Evolutionary conservation across 2,329 filamentous ascomycete species (phyloP).

Genomic region (Cladobotryum protrusum): DNA sequence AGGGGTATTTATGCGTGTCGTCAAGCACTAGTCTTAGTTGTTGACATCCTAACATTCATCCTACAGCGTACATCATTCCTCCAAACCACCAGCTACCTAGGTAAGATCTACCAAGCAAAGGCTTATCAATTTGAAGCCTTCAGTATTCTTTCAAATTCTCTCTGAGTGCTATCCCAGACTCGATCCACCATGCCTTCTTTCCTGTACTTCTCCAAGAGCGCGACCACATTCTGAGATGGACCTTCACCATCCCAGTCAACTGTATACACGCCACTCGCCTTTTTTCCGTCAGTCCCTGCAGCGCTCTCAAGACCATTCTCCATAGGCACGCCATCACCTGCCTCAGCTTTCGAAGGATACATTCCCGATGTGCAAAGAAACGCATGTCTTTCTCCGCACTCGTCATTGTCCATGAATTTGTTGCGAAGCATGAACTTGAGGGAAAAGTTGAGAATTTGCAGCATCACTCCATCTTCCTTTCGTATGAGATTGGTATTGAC

Average conservation of each 20-base stretch:
- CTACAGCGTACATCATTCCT: too few species aligned
- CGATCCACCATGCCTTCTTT: conserved; percentile 16
- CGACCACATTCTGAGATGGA: conserved; percentile 11
- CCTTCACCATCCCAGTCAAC: conserved; percentile 19
- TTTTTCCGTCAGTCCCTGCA: conserved; percentile 15
- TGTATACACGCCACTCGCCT: conserved; percentile 20
- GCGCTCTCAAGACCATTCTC: conserved; percentile 3
- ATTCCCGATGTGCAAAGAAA: conserved; percentile 18
- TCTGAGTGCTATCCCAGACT: conserved; percentile 19
- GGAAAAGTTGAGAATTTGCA: conserved; percentile 15
- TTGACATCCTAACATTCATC: too few species aligned
- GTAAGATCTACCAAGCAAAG: too few species aligned
- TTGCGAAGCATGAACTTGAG: conserved; percentile 9
- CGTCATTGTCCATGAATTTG: conserved; percentile 15
- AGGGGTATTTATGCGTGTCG: too few species aligned
- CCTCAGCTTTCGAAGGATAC: conserved; percentile 12
- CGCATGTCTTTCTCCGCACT: conserved; percentile 21
- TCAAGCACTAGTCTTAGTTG: too few species aligned
- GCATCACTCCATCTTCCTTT: conserved; percentile 14
- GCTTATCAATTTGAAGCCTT: too few species aligned
- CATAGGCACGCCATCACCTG: neutral
- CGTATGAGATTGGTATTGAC: conserved; percentile 23
- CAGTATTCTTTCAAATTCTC: conserved; percentile 16
- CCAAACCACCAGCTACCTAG: too few species aligned
- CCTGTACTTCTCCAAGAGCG: conserved; percentile 14